phyloP scores from a whole-genome alignment of 306 rosid species.

The Glycine tomentella region DNA sequence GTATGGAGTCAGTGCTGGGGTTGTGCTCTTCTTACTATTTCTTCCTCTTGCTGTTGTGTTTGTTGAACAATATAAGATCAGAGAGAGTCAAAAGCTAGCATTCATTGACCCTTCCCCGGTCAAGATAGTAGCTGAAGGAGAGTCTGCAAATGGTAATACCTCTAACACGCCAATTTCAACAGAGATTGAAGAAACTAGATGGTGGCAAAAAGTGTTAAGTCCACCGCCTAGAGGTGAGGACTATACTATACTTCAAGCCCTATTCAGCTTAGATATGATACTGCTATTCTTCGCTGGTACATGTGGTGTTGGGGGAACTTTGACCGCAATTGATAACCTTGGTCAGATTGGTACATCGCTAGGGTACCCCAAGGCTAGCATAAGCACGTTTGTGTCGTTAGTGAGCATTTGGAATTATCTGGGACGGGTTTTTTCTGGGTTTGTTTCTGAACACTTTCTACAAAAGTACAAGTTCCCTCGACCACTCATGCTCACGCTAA shows the following conservation, averaged over 20 bases:
- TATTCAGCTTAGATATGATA: conserved; percentile 70
- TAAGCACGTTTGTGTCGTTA: conserved; percentile 65
- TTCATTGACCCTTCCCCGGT: conserved; percentile 33
- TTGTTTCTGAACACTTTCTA: conserved; percentile 57
- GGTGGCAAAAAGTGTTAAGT: conserved; percentile 58
- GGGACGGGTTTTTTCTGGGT: conserved; percentile 60
- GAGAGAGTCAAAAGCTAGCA: conserved; percentile 26
- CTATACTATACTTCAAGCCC: conserved; percentile 68
- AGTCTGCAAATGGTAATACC: no score
- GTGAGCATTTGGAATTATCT: conserved; percentile 73
- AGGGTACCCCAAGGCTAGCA: conserved; percentile 55
- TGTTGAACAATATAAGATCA: conserved; percentile 53
- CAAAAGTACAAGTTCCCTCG: conserved; percentile 56
- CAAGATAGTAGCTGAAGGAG: conserved; percentile 22
- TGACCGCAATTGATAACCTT: conserved; percentile 65
- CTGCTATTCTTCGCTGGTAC: conserved; percentile 56
- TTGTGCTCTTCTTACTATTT: conserved; percentile 59
- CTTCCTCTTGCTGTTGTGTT: conserved; percentile 65
- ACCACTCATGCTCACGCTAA: conserved; percentile 58
- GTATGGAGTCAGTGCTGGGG: conserved; percentile 59
- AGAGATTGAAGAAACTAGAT: not conserved
- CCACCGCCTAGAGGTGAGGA: conserved; percentile 71
- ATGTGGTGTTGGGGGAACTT: conserved; percentile 68
- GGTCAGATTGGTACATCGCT: conserved; percentile 68
- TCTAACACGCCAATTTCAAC: no score